Evolutionary conservation across 768 basidiomycete species (phyloP), one percentile per base, ranked within the genome.

Genomic region (Floccularia luteovirens): DNA sequence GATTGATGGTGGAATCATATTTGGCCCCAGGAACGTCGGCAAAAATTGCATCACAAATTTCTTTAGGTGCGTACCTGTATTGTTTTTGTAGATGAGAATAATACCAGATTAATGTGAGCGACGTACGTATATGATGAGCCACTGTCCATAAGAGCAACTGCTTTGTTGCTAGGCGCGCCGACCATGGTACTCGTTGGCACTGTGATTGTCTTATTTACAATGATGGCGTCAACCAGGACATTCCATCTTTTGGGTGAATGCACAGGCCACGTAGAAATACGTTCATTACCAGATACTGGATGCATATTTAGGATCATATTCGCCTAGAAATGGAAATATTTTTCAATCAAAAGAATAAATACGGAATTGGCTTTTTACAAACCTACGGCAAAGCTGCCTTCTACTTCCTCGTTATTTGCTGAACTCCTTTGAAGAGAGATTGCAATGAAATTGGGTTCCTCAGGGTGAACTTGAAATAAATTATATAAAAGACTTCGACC

Each of bases 81-180:
- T n/a, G n/a, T n/a, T n/a, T n/a, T n/a, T n/a, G n/a, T n/a, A n/a
- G n/a, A n/a, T n/a, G n/a, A n/a, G n/a, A n/a, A n/a, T n/a, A n/a
- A n/a, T n/a, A n/a, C n/a, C n/a, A n/a, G n/a, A n/a, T 11, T n/a
- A 24, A n/a, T 30, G 21, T 34, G 25, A 25, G 20, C 8, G 14
- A 53, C 83, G 43, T 54, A 86, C 81, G 83, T 79, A 56, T 78
- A 88, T 2, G 88, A 87, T 3, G 89, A 81, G 4, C 89, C 89
- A 43, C 75, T 89, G 56, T 91, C 89, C 39, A 91, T 69, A 23
- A 87, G 63, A 17, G 76, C 73, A 34, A 90, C 85, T 4, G 84
- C 86, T 49, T 79, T 79, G 48, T 80, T 77, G 23, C 65, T 62
- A 4, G 87, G 84, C 1, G 74, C 87, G 22, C 63, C 66, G 3